These are phyloP conservation scores for Phytophthora pseudosyringae DNA, from an alignment of 352 stramenopile genomes.

Conservation along the genomic window DNA sequence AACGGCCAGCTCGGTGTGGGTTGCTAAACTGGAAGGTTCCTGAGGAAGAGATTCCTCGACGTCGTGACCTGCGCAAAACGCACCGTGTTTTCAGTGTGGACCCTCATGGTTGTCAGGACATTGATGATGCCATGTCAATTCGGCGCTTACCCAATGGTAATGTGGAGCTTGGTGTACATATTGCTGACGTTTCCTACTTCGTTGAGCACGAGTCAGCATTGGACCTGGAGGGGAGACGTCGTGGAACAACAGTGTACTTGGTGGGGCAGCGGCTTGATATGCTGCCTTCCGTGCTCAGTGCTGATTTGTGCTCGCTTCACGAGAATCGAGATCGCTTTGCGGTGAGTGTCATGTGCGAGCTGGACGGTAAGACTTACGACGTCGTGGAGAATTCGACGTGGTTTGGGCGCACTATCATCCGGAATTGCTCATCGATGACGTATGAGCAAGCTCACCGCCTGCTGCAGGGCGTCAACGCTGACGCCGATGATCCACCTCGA, in stretches of 20 bases:
- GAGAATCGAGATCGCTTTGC: constrained; percentile 89
- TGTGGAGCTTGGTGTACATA: constrained; percentile 97
- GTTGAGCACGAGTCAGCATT: constrained; percentile 95
- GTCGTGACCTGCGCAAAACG: constrained; percentile 72
- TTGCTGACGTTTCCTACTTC: constrained; percentile 99
- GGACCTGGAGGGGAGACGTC: constrained; percentile 93
- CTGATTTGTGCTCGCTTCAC: constrained; percentile 93
- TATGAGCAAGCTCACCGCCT: constrained; percentile 87
- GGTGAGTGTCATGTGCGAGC: constrained; percentile 93
- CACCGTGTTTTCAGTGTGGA: constrained; percentile 92
- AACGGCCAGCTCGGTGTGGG: constrained; percentile 54
- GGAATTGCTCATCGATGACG: constrained; percentile 92
- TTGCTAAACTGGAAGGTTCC: constrained; percentile 80
- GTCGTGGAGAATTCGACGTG: constrained; percentile 68
- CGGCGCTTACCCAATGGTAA: constrained; percentile 77
- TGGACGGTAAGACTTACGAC: constrained; percentile 73
- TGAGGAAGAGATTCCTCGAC: constrained; percentile 46
- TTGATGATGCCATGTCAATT: constrained; percentile 92
- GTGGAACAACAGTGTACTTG: constrained; percentile 97
- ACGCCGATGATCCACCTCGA: constrained; percentile 47
- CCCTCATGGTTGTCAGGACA: constrained; percentile 89
- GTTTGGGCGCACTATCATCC: constrained; percentile 96
- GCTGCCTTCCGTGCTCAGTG: constrained; percentile 90
- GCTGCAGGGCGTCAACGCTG: constrained; percentile 66
- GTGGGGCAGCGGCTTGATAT: constrained; percentile 95